Percentiles rank a stretch among this genome's conserved stretches.
phyloP scores from a whole-genome alignment of 2,329 filamentous ascomycete genomes.

The Colletotrichum trifolii region DNA sequence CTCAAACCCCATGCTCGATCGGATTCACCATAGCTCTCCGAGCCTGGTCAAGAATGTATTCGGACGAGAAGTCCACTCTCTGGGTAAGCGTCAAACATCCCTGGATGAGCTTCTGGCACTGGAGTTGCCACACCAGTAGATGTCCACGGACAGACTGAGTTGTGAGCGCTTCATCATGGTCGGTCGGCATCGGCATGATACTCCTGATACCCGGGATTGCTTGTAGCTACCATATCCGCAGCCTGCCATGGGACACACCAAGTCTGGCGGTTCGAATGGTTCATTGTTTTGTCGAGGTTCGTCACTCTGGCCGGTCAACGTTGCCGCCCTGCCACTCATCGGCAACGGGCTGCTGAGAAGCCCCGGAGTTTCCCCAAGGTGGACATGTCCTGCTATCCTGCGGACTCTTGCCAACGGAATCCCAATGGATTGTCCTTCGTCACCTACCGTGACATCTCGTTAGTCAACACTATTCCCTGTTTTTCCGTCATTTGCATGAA shows the following conservation, averaged over 20 bases:
- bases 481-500: background rate
- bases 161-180: background rate
- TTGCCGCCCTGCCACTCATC: background rate
- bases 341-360: too few relatives aligned
- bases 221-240: constrained; percentile 17
- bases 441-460: constrained; percentile 24
- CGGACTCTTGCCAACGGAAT: background rate
- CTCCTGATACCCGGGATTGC: background rate
- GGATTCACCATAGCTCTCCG: constrained; percentile 12
- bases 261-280: constrained; percentile 31
- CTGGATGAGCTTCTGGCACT: background rate
- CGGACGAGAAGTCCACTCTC: background rate
- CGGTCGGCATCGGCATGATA: constrained; percentile 1
- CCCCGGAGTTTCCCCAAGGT: background rate
- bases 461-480: constrained; percentile 35
- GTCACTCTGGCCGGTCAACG: background rate
- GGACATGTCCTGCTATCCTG: background rate
- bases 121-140: constrained; percentile 8
- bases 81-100: constrained; percentile 26
- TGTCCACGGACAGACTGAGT: constrained; percentile 5
- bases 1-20: background rate
- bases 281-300: background rate
- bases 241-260: constrained; percentile 33
- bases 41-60: constrained; percentile 15
- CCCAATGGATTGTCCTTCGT: constrained; percentile 11